Conservation (phyloP, 2,329 filamentous ascomycete species). For the Cordyceps farinosa region DNA sequence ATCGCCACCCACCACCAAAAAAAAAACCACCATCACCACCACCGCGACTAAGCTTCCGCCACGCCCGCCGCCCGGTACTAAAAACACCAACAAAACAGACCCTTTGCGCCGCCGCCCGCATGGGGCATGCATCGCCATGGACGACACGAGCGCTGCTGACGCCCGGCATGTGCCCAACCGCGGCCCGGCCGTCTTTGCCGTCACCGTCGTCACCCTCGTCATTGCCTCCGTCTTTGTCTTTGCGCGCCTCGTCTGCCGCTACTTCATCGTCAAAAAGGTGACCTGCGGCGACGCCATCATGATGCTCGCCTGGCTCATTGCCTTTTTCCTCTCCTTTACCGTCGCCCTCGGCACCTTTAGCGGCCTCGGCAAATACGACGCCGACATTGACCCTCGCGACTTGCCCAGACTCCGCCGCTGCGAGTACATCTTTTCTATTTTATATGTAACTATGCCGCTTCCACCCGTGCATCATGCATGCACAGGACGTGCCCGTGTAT, state of each 20-base stretch:
- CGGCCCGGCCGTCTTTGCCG: conserved; percentile 62
- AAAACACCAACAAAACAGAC: background rate
- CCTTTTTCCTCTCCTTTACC: conserved; percentile 63
- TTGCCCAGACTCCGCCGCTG: conserved; percentile 50
- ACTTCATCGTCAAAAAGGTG: conserved; percentile 67
- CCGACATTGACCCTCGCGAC: conserved; percentile 51
- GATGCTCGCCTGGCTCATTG: conserved; percentile 70
- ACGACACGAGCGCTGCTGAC: background rate
- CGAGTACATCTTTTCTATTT: conserved; percentile 62
- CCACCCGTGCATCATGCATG: conserved; percentile 23
- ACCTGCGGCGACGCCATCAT: conserved; percentile 80
- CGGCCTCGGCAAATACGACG: conserved; percentile 67
- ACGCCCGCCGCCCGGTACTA: background rate
- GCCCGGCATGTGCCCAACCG: conserved; percentile 43
- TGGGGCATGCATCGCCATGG: conserved; percentile 5
- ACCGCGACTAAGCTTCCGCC: background rate
- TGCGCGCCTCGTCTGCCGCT: conserved; percentile 68
- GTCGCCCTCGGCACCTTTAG: conserved; percentile 61
- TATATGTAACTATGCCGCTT: conserved; percentile 45
- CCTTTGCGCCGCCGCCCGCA: background rate
- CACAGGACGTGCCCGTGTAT: background rate
- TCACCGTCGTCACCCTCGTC: conserved; percentile 65
- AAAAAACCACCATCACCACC: background rate
- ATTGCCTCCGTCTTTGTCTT: conserved; percentile 72
- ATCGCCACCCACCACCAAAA: background rate